Evolutionary conservation across 768 basidiomycete species (phyloP).

Genomic region (Lentinula sp.): DNA sequence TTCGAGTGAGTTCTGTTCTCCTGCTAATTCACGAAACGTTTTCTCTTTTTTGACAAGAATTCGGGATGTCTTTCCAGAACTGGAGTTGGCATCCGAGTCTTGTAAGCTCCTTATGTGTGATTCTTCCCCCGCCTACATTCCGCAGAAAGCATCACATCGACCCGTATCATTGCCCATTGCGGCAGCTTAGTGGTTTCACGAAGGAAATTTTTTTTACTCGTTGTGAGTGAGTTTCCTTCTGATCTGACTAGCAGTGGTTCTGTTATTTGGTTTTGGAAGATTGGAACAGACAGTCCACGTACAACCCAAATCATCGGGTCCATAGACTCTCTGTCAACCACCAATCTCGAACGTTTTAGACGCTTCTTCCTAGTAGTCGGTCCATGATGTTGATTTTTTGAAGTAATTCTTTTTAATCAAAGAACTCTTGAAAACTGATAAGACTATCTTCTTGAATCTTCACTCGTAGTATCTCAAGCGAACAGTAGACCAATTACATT

Average conservation of each 20-base stretch:
- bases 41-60: background rate
- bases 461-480: background rate
- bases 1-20: background rate
- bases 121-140: background rate
- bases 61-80: background rate
- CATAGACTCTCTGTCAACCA: background rate
- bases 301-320: background rate
- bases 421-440: background rate
- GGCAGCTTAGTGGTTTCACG: background rate
- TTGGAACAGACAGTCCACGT: background rate
- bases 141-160: constrained; percentile 5
- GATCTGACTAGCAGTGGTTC: background rate
- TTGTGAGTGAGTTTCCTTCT: background rate
- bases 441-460: background rate
- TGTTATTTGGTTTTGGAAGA: background rate
- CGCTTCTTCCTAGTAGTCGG: background rate
- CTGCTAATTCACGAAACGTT: background rate
- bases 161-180: background rate
- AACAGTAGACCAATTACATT: background rate
- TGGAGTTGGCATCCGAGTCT: background rate
- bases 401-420: background rate
- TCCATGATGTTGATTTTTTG: background rate
- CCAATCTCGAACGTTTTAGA: background rate
- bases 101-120: background rate
- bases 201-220: background rate